Base-by-base conservation (phyloP, 2,329 filamentous ascomycete genomes). In the Drechslerella dactyloides region DNA sequence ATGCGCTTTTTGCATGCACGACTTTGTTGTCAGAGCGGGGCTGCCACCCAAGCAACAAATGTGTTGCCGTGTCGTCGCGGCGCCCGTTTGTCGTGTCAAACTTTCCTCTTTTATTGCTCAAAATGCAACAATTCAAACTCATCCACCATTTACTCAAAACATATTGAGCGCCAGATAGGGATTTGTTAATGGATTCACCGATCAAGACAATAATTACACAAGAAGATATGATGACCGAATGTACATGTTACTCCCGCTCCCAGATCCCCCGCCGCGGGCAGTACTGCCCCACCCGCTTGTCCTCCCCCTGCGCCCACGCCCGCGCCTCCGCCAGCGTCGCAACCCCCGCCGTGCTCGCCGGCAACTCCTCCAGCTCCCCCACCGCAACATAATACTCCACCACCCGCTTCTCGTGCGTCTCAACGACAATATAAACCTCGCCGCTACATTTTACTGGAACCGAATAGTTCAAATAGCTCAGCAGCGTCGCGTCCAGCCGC, bases 11-110 rank as follows among this genome's bases (percentile, higher is more conserved):
- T 52, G 57, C 57, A 65, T 65, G 61, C 61, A 65, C 61, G 61
- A 65, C 61, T 65, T 65, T 65, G 61, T 65, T 65, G 61, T 51
- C 61, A 65, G 46, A 65, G 61, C 61, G 61, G 61, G 61, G 61
- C 61, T 57, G 37, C 40, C 56, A 17, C n/a, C 6, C n/a, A 2
- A 4, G 17, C 10, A 30, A n/a, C n/a, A 33, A 64, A 55, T 37
- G 61, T 65, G 61, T 65, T 65, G 61, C 51, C 51, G 30, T 52
- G 61, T 57, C 53, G 53, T 58, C 24, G 8, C n/a, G 42, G 7
- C 2, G 11, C 42, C 8, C 23, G 61, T 65, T 65, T 65, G 61
- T 33, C 37, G 21, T 17, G 37, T n/a, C 13, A 19, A 48, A 46
- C 42, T 24, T 65, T 57, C 53, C 53, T 57, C 0, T 65, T 65